A percentile compares a stretch with the other conserved stretches of the same genome.
Conservation (phyloP, 495 filamentous ascomycete species). For the Podospora anserina region DNA sequence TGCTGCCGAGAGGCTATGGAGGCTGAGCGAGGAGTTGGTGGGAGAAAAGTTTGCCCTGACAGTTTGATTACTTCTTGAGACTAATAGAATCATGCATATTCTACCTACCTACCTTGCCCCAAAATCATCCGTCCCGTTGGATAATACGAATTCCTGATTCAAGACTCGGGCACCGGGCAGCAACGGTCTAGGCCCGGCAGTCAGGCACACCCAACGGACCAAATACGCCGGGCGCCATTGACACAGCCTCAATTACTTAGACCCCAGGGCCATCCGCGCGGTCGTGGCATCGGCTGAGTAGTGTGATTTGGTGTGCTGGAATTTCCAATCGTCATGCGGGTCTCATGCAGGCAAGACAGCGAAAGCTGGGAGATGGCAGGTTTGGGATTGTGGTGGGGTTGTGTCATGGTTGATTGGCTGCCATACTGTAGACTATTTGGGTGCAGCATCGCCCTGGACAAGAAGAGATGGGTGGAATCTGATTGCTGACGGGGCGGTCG, state of each 20-base stretch:
- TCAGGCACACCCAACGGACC: background rate
- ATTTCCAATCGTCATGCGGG: background rate
- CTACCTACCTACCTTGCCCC: too few species aligned
- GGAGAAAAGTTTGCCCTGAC: conserved; percentile 39
- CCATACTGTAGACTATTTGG: background rate
- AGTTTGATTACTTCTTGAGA: background rate
- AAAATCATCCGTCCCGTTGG: too few species aligned
- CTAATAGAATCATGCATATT: background rate
- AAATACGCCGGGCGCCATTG: background rate
- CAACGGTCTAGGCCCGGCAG: background rate
- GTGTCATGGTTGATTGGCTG: background rate
- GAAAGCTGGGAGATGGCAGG: background rate
- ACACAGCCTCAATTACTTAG: background rate
- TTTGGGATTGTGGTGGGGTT: background rate
- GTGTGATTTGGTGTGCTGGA: background rate
- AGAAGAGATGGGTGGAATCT: background rate
- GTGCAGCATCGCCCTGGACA: background rate
- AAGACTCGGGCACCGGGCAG: background rate
- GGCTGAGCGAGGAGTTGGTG: conserved; percentile 48
- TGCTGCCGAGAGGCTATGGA: conserved; percentile 52
- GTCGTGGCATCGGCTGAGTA: background rate
- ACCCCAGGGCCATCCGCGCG: conserved; percentile 7
- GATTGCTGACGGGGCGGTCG: background rate
- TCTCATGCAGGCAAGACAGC: background rate
- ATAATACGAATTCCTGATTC: background rate